phyloP scores from a whole-genome alignment of 2,329 filamentous ascomycete species.

The Cordyceps javanica region DNA sequence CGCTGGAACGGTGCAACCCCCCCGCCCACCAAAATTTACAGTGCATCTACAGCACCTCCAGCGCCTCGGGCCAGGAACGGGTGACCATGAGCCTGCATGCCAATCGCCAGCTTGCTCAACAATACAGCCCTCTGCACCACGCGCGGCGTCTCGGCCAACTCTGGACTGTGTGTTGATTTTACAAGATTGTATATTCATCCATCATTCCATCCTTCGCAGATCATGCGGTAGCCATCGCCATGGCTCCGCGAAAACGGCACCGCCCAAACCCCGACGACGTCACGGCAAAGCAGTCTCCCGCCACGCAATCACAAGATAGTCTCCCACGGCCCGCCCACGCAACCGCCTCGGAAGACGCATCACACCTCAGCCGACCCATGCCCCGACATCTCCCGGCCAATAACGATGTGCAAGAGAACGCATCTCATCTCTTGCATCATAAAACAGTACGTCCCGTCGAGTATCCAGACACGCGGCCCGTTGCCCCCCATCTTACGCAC shows the following conservation, averaged over 20 bases:
- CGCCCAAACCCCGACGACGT: conserved; percentile 24
- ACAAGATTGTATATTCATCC: background rate
- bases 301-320: conserved; percentile 15
- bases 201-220: background rate
- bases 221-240: conserved; percentile 13
- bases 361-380: conserved; percentile 8
- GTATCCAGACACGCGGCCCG: background rate
- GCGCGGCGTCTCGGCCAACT: conserved; percentile 2
- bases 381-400: conserved; percentile 1
- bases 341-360: conserved; percentile 15
- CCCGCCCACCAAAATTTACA: background rate
- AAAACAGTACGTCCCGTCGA: conserved; percentile 14
- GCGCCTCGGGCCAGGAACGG: background rate
- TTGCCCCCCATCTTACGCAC: conserved; percentile 13
- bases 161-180: background rate
- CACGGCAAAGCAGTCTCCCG: conserved; percentile 13
- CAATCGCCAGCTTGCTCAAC: background rate
- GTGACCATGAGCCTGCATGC: conserved; percentile 5
- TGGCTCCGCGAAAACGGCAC: conserved; percentile 30
- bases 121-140: background rate
- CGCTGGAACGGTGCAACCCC: background rate
- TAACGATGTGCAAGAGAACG: background rate
- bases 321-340: conserved; percentile 7
- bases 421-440: conserved; percentile 4
- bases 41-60: background rate